A percentile compares a stretch with the other conserved stretches of the same genome.
Evolutionary conservation across 2,329 filamentous ascomycete genomes (phyloP).

Genomic region (Aspergillus versicolor): DNA sequence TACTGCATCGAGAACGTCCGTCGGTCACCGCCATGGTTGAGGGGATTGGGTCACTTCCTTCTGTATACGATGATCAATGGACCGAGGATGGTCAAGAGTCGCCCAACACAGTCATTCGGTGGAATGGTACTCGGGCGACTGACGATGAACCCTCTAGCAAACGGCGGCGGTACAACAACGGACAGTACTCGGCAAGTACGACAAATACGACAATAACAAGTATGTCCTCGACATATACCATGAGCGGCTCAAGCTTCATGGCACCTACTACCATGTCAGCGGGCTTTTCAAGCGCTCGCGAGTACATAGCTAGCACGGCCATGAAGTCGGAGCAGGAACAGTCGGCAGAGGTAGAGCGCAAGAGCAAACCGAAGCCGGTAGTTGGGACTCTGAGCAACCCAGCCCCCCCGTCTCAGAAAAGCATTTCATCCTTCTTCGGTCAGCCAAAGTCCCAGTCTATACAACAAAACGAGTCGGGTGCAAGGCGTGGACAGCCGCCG

Average conservation of each 20-base stretch:
- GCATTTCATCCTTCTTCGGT: slow-evolving; percentile 54
- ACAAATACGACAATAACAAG: slow-evolving; percentile 30
- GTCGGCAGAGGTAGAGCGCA: slow-evolving; percentile 21
- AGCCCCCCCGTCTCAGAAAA: slow-evolving; percentile 50
- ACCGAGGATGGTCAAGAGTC: slow-evolving; percentile 61
- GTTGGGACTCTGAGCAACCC: slow-evolving; percentile 26
- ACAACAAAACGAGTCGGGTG: slow-evolving; percentile 17
- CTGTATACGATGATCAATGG: slow-evolving; percentile 64
- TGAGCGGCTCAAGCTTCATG: slow-evolving; percentile 52
- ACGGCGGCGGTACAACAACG: slow-evolving; percentile 28
- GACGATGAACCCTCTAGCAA: slow-evolving; percentile 27
- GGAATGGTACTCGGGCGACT: slow-evolving; percentile 32
- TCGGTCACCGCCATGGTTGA: slow-evolving; percentile 55
- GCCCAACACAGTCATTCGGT: slow-evolving; percentile 35
- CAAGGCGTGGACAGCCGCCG: slow-evolving; percentile 10
- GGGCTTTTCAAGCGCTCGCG: slow-evolving; percentile 63
- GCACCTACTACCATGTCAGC: slow-evolving; percentile 44
- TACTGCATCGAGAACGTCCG: slow-evolving; percentile 65
- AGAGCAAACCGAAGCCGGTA: slow-evolving; percentile 30
- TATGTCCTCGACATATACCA: slow-evolving; percentile 54
- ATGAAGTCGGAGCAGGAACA: slow-evolving; percentile 18
- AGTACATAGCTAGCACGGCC: slow-evolving; percentile 47
- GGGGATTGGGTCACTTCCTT: slow-evolving; percentile 43
- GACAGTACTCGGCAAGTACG: slow-evolving; percentile 24
- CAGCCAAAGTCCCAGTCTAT: slow-evolving; percentile 21